Evolutionary conservation across 768 basidiomycete species (phyloP).

Genomic region (Lactarius akahatsu): DNA sequence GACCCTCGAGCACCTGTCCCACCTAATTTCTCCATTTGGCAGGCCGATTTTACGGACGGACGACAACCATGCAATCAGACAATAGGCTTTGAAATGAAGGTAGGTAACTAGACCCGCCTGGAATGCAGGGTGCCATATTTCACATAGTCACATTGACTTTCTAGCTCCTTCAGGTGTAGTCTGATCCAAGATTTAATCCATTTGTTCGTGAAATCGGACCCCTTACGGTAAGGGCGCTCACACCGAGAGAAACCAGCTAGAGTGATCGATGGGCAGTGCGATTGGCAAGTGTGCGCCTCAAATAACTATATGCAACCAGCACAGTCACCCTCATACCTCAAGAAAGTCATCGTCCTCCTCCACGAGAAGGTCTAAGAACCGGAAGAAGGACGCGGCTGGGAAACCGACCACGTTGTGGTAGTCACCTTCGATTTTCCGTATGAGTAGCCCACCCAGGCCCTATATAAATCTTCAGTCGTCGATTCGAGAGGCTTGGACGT

Average conservation of each 20-base stretch:
- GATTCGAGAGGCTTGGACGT: background rate
- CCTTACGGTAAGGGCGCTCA: background rate
- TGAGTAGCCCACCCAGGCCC: conserved; percentile 79
- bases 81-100: background rate
- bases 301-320: background rate
- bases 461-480: conserved; percentile 33
- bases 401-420: conserved; percentile 93
- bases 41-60: background rate
- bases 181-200: background rate
- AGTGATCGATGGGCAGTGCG: background rate
- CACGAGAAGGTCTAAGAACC: conserved; percentile 61
- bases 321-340: conserved; percentile 24
- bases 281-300: background rate
- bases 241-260: background rate
- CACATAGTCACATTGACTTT: background rate
- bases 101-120: background rate
- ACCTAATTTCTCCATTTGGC: conserved; percentile 9
- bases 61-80: conserved; percentile 1
- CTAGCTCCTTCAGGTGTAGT: conserved; percentile 1
- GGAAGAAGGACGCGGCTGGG: conserved; percentile 83
- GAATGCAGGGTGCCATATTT: background rate
- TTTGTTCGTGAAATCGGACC: background rate
- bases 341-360: conserved; percentile 80
- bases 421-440: conserved; percentile 86
- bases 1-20: background rate